A percentile compares a stretch with the other conserved stretches of the same genome.
phyloP scores from a whole-genome alignment of 345 rosid genomes.

The Sonneratia alba region DNA sequence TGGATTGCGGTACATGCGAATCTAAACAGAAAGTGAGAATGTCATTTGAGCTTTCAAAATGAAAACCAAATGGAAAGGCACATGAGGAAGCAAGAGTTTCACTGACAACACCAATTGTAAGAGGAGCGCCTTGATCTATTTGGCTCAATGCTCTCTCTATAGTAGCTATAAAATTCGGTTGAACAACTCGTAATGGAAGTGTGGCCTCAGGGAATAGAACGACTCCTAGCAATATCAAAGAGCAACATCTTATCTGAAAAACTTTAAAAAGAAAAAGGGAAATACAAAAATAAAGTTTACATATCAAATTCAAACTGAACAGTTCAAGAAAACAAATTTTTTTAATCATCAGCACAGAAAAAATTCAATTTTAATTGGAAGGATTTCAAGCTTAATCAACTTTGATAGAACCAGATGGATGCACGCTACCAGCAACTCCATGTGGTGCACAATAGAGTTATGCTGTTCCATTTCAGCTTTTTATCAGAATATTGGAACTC shows the following conservation, averaged over 20 bases:
- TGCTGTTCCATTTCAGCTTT: background rate
- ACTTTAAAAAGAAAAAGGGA: background rate
- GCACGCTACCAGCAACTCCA: background rate
- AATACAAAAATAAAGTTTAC: background rate
- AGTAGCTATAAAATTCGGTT: constrained; percentile 62
- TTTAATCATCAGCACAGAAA: background rate
- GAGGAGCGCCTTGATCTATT: constrained; percentile 45
- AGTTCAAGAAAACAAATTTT: background rate
- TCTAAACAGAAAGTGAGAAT: constrained; percentile 28
- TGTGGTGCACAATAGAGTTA: background rate
- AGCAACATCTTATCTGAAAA: constrained; percentile 4
- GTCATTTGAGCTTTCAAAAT: constrained; percentile 10
- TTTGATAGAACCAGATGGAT: background rate
- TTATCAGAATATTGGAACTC: background rate
- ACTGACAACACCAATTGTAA: constrained; percentile 87
- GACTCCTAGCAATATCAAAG: constrained; percentile 48
- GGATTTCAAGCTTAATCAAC: background rate
- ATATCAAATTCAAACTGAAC: background rate
- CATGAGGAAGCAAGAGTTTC: constrained; percentile 12
- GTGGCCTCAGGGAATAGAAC: constrained; percentile 94
- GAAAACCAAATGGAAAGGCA: constrained; percentile 1
- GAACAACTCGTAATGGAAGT: constrained; percentile 82
- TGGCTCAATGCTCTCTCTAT: constrained; percentile 75
- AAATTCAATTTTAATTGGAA: background rate
- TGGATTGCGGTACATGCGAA: constrained; percentile 45